Evolutionary conservation across 2,329 filamentous ascomycete genomes (phyloP), one percentile per base, ranked within the genome.

Genomic region (Aspergillus texensis): DNA sequence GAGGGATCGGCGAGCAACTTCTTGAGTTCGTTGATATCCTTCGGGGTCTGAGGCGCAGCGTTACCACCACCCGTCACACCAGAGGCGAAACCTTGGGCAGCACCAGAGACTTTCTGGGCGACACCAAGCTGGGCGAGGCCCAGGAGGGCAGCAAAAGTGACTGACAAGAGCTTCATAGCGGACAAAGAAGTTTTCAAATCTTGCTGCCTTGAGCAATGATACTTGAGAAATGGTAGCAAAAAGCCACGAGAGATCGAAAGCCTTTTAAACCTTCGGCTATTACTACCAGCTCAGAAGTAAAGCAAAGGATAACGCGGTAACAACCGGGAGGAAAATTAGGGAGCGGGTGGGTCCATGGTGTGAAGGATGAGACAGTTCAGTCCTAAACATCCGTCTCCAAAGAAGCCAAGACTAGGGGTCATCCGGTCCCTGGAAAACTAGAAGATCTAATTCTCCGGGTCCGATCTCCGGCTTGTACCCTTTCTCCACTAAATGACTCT

Each of bases 11-110:
- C 78, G 5, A 89, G 81, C 76, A 86, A 88, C 39, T 75, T 79
- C 70, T 83, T 82, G 26, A 89, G 82, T 80, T 90, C 78, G 10
- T 77, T 78, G 54, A 76, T 84, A 55, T 79, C 83, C 10, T 75
- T 78, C 19, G 86, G 86, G 63, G 84, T 82, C 11, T 83, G 84
- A 36, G 84, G 73, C 3, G 78, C 74, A n/a, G 83, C 85, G 62
- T 68, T 79, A 58, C 85, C 86, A 65, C 87, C 87, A 45, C 87
- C 87, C 6, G 86, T 89, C 24, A 85, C 83, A 54, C 84, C 84
- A 58, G 74, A 71, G 9, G 80, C 81, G 63, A 83, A 83, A 34
- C 81, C 81, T 61, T 79, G 74, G 8, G 80, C 73, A 34, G 75
- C 65, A 6, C 71, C 71, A 5, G 64, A 65, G 39, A 73, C 69